Evolutionary conservation across 2,329 filamentous ascomycete genomes (phyloP).

Genomic region (Fusarium ramigenum): DNA sequence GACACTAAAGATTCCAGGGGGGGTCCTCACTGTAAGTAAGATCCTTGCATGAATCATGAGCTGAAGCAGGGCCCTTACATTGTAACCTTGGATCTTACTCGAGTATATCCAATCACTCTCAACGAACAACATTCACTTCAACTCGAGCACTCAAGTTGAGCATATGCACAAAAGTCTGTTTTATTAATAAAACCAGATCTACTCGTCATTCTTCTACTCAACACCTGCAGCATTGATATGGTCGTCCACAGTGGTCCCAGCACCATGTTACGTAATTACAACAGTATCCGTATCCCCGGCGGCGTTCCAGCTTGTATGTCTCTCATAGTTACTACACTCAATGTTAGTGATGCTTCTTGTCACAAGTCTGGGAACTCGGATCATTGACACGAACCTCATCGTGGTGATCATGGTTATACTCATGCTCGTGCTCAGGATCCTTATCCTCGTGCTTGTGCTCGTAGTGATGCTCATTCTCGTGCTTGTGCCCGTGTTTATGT

Average conservation of each 20-base stretch:
- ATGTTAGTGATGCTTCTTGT: background rate
- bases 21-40: background rate
- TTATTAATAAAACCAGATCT: background rate
- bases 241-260: background rate
- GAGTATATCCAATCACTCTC: conserved; percentile 11
- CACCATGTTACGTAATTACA: background rate
- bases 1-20: background rate
- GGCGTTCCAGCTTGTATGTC: background rate
- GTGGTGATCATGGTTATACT: background rate
- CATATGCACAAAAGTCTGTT: background rate
- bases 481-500: background rate
- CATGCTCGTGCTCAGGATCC: background rate
- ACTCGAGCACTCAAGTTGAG: background rate
- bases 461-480: background rate
- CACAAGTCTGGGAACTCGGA: background rate
- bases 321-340: background rate
- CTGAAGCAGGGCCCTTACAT: background rate
- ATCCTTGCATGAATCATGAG: conserved; percentile 23
- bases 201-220: background rate
- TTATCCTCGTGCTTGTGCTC: background rate
- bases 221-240: background rate
- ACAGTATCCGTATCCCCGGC: too few relatives aligned
- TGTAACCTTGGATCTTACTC: background rate
- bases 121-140: background rate
- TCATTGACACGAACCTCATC: conserved; percentile 3